A percentile compares a stretch with the other conserved stretches of the same genome.
Conservation (phyloP, 2,329 filamentous ascomycete genomes). For the Pezizomycotina sp. region DNA sequence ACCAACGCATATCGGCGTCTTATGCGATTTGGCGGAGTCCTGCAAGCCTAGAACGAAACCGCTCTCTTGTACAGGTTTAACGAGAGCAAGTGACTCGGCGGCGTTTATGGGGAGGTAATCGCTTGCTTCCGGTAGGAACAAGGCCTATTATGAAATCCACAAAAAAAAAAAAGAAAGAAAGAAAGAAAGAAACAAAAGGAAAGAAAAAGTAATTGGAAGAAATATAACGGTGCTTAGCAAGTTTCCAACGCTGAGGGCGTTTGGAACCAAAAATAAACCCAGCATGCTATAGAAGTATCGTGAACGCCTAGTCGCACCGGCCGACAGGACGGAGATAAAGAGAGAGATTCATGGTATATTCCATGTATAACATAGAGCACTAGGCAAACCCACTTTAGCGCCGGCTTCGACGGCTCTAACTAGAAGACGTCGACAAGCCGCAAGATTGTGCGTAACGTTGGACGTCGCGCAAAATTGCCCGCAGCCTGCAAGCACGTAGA, state of each 20-base stretch:
- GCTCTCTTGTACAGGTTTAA: slow-evolving; percentile 45
- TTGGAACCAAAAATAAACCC: too few species aligned
- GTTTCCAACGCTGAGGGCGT: too few species aligned
- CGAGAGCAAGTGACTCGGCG: slow-evolving; percentile 53
- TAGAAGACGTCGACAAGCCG: slow-evolving; percentile 57
- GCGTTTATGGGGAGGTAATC: slow-evolving; percentile 68
- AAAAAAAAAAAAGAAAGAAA: too few species aligned
- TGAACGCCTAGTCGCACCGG: slow-evolving; percentile 4
- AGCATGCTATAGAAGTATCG: too few species aligned
- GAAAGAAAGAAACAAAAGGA: too few species aligned
- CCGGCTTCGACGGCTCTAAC: slow-evolving; percentile 56
- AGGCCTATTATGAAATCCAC: too few species aligned
- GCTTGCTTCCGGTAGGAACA: slow-evolving; percentile 83
- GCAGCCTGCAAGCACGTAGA: too few species aligned
- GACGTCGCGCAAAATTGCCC: slow-evolving; percentile 80
- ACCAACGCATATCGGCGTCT: slow-evolving; percentile 65
- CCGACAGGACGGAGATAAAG: slow-evolving; percentile 4
- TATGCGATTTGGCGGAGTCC: slow-evolving; percentile 45
- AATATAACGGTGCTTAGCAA: too few species aligned
- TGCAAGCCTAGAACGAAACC: slow-evolving; percentile 64
- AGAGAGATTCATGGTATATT: too few species aligned
- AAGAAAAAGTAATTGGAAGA: too few species aligned
- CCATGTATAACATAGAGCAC: too few species aligned
- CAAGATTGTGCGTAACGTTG: slow-evolving; percentile 60
- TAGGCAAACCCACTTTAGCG: too few species aligned